These are phyloP conservation scores for Pneumocystis murina DNA, from an alignment of 1,139 yeast species.

Conservation along the genomic window DNA sequence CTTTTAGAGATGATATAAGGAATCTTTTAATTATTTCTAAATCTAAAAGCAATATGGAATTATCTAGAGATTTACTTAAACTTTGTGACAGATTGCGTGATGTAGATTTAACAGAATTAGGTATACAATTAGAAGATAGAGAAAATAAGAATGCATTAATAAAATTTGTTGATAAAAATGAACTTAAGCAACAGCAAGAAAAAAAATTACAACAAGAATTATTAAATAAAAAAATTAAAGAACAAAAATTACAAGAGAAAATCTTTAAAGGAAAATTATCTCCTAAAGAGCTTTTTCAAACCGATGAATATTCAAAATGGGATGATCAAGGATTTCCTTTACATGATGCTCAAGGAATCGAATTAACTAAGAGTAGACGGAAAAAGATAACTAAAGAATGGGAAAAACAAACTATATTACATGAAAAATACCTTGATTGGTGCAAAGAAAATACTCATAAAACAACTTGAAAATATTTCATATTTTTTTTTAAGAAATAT, in stretches of 20 bases:
- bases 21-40: constrained; percentile 33
- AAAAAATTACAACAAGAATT: constrained; percentile 42
- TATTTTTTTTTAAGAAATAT: not conserved
- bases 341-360: constrained; percentile 67
- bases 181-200: constrained; percentile 45
- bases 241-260: constrained; percentile 39
- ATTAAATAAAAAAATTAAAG: constrained; percentile 28
- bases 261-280: constrained; percentile 51
- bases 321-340: constrained; percentile 77
- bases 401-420: constrained; percentile 67
- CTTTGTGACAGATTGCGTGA: constrained; percentile 48
- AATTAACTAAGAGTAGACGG: constrained; percentile 53
- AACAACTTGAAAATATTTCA: not conserved
- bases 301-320: constrained; percentile 51
- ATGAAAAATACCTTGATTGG: constrained; percentile 40
- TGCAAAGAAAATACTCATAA: not conserved
- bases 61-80: constrained; percentile 34
- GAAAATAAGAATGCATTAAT: constrained; percentile 47
- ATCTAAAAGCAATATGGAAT: not conserved
- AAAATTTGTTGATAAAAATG: constrained; percentile 67
- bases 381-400: constrained; percentile 69
- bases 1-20: constrained; percentile 71
- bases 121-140: constrained; percentile 81
- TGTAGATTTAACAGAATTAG: constrained; percentile 51
- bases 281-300: constrained; percentile 61